A percentile compares a stretch with the other conserved stretches of the same genome.
Evolutionary conservation across 768 basidiomycete genomes (phyloP).

Genomic region (Arthromyces matolae): DNA sequence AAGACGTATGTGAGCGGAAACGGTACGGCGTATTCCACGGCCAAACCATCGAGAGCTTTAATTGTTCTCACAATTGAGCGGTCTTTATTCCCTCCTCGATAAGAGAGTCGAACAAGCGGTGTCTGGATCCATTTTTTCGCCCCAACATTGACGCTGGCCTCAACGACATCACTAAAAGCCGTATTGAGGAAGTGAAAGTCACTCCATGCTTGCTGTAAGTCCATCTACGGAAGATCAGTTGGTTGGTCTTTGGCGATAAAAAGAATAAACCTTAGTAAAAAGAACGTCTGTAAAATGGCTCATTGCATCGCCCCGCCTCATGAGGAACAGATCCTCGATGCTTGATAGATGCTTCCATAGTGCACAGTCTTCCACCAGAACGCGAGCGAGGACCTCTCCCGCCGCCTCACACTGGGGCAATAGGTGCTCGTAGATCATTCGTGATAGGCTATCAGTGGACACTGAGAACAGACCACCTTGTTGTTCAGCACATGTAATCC

Average conservation of each 20-base stretch:
- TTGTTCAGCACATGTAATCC: too few relatives aligned
- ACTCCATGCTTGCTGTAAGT: slow-evolving; percentile 64
- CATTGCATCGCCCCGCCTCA: slow-evolving; percentile 76
- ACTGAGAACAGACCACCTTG: slow-evolving; percentile 48
- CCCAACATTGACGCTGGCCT: slow-evolving; percentile 38
- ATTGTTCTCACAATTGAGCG: slow-evolving; percentile 50
- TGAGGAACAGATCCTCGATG: slow-evolving; percentile 69
- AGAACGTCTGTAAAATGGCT: slow-evolving; percentile 69
- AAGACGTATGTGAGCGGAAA: slow-evolving; percentile 82
- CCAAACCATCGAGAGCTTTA: slow-evolving; percentile 60
- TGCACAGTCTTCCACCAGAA: slow-evolving; percentile 64
- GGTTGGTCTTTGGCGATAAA: neutral
- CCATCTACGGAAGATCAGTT: slow-evolving; percentile 49
- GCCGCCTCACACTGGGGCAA: slow-evolving; percentile 51
- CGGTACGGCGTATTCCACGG: slow-evolving; percentile 76
- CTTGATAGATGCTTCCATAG: slow-evolving; percentile 58
- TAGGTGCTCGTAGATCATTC: slow-evolving; percentile 60
- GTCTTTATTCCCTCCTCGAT: slow-evolving; percentile 49
- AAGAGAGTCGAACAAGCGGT: slow-evolving; percentile 69
- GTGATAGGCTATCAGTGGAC: slow-evolving; percentile 60
- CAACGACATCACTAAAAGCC: slow-evolving; percentile 65
- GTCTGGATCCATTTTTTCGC: slow-evolving; percentile 57
- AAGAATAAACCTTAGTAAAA: slow-evolving; percentile 57
- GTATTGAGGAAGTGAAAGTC: slow-evolving; percentile 86
- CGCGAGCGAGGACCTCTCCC: slow-evolving; percentile 48